Evolutionary conservation across 164 flowering plant species (phyloP), one percentile per base, ranked within the genome.

Genomic region (Vitis riparia): DNA sequence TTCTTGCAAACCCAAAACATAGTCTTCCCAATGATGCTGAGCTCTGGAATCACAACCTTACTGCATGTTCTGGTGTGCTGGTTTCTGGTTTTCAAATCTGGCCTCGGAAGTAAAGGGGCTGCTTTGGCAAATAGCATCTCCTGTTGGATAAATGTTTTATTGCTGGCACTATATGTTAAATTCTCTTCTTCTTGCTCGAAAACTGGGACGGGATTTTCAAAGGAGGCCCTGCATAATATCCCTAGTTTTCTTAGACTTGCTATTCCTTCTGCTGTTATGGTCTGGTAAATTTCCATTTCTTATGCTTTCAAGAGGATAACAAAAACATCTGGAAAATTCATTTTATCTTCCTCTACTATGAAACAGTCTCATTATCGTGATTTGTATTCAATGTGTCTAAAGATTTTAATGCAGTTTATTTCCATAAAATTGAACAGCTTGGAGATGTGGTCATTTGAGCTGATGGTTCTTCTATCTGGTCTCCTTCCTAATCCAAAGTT

Each of bases 381-480:
- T 3, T 3, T 32, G 5, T 32, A 32, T 32, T 32, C 5, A 3
- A 32, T 32, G 7, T 32, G 6, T 32, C 44, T 5, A 32, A 6
- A 68, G 52, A 19, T 15, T 50, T 47, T 27, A n/a, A 68, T 48
- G 16, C 37, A 30, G 52, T 60, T 68, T 32, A 23, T 37, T 59
- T 19, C 1, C 11, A 50, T 76, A 17, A 15, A 23, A 44, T 67
- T 59, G 44, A 67, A 74, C 89, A 91, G 97, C 85, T 85, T 91
- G 78, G 89, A 89, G 49, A 66, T 72, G 81, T 91, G 94, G 97
- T 88, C 94, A 55, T 89, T 89, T 62, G 94, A 89, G 49, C 27
- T 89, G 88, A 78, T 91, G 82, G 91, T 91, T 78, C 82, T 91
- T 4, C 74, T 87, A 32, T 81, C 93, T 51, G 97, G n/a, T 57